Percentiles rank a stretch among this genome's conserved stretches.
Evolutionary conservation across 768 basidiomycete genomes (phyloP).

Genomic region (Gyrodon lividus): DNA sequence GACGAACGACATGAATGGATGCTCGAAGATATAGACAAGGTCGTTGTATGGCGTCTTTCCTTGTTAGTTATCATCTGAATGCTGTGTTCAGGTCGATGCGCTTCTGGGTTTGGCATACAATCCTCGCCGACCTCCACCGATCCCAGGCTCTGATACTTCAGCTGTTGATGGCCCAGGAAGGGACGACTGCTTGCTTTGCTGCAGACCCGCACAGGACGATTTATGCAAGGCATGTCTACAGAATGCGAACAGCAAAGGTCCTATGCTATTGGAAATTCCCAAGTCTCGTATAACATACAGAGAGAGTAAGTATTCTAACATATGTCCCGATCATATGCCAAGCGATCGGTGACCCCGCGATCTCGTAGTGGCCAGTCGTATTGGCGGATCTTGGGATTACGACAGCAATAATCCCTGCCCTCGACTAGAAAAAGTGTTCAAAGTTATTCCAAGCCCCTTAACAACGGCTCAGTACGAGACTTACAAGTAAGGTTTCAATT

Average conservation of each 20-base stretch:
- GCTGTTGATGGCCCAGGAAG: not conserved
- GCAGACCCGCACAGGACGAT: not conserved
- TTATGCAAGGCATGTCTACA: not conserved
- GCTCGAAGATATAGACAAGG: not conserved
- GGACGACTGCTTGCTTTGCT: not conserved
- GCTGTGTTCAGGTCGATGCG: not conserved
- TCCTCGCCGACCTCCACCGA: not conserved
- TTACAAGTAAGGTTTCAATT: not conserved
- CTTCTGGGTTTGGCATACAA: not conserved
- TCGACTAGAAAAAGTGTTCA: not conserved
- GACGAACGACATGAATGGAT: not conserved
- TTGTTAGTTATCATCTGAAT: not conserved
- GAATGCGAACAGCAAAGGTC: not conserved
- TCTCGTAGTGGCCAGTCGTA: not conserved
- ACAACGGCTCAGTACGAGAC: not conserved
- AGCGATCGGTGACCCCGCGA: not conserved
- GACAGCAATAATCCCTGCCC: not conserved
- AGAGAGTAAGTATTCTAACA: not conserved
- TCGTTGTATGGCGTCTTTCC: not conserved
- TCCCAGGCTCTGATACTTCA: not conserved
- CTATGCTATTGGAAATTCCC: not conserved
- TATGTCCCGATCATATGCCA: not conserved
- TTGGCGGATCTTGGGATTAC: not conserved
- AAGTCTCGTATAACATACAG: not conserved
- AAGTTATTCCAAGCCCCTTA: not conserved